Evolutionary conservation across 176 grass and related monocot genomes (phyloP).

Genomic region (Zoysia pacifica): DNA sequence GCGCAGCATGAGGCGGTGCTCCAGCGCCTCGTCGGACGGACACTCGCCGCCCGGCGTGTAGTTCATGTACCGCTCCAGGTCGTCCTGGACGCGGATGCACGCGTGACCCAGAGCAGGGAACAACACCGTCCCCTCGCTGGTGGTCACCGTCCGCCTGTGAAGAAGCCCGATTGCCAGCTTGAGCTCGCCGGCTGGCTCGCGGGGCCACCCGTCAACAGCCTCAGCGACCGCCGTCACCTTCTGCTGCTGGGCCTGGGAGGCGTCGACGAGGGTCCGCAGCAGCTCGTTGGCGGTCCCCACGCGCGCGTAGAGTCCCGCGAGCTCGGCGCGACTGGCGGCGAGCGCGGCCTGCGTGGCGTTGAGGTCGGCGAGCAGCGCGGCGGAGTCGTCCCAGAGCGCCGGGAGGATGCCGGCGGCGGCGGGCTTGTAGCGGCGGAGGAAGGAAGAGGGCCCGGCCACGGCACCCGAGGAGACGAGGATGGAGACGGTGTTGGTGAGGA

Average conservation of each 20-base stretch:
- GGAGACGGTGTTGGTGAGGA: slow-evolving; percentile 39
- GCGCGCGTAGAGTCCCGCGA: slow-evolving; percentile 40
- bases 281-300: slow-evolving; percentile 56
- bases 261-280: slow-evolving; percentile 52
- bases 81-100: slow-evolving; percentile 47
- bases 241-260: neutral
- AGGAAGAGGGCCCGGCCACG: neutral
- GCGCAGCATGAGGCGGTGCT: slow-evolving; percentile 51
- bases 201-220: slow-evolving; percentile 5
- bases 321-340: slow-evolving; percentile 27
- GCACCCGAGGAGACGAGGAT: slow-evolving; percentile 53
- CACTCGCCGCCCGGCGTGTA: slow-evolving; percentile 56
- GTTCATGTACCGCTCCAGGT: slow-evolving; percentile 49
- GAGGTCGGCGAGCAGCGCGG: slow-evolving; percentile 52
- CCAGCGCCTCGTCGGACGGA: slow-evolving; percentile 51
- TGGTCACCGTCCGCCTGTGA: neutral
- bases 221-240: neutral
- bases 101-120: slow-evolving; percentile 47
- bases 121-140: neutral
- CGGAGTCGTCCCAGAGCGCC: slow-evolving; percentile 37
- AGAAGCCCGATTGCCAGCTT: slow-evolving; percentile 41
- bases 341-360: slow-evolving; percentile 52
- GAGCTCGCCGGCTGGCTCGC: slow-evolving; percentile 54
- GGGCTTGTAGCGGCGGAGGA: slow-evolving; percentile 21
- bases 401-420: neutral